Evolutionary conservation across 1,139 yeast species (phyloP).

Genomic region (Geotrichum klebahnii): DNA sequence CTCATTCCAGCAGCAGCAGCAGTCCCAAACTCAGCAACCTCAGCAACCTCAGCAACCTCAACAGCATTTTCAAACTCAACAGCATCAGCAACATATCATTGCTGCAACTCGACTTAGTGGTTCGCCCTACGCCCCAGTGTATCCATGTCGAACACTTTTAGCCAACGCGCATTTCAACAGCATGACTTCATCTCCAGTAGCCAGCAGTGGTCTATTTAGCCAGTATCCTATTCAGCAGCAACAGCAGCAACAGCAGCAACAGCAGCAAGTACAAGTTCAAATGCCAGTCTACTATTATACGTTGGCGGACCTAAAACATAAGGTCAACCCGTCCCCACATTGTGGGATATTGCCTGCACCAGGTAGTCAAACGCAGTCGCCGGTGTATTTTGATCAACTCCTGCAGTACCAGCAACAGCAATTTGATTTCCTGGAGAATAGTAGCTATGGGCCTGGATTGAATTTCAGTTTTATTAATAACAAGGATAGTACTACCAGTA

Average conservation of each 20-base stretch:
- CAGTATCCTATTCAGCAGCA: no score
- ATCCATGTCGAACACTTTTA: conserved; percentile 14
- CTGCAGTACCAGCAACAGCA: no score
- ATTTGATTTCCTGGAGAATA: no score
- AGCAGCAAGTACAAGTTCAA: neutral
- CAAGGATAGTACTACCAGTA: no score
- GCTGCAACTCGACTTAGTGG: conserved; percentile 11
- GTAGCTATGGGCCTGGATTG: no score
- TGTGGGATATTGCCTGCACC: conserved; percentile 13
- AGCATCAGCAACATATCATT: neutral
- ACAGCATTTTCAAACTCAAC: neutral
- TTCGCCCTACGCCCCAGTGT: conserved; percentile 19
- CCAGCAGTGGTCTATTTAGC: no score
- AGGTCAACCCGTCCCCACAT: conserved; percentile 13
- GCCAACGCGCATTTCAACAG: conserved; percentile 3
- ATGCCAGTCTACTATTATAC: conserved; percentile 12
- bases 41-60: neutral
- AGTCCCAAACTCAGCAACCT: neutral
- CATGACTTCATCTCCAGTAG: conserved; percentile 3
- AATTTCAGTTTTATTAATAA: no score
- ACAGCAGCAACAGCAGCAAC: neutral
- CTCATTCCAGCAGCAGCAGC: neutral
- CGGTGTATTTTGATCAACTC: no score
- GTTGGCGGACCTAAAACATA: conserved; percentile 14
- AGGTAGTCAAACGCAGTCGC: conserved; percentile 5